Evolutionary conservation across 352 stramenopile genomes (phyloP).

Genomic region (Phytophthora pisi): DNA sequence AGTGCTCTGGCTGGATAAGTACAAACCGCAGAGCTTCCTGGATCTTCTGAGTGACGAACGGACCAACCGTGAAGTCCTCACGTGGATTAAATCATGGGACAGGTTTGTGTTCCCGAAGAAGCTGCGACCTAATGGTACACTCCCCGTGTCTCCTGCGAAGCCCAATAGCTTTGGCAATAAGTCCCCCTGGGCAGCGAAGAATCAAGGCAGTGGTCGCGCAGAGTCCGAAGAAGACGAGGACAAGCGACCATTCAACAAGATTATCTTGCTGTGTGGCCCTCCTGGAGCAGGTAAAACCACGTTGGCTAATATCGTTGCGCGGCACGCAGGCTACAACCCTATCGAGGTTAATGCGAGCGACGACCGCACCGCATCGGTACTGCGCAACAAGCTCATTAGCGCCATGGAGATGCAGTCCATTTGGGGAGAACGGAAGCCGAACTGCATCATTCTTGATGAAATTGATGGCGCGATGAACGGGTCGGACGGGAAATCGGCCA

Average conservation of each 20-base stretch:
- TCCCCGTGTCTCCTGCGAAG: slow-evolving; percentile 18
- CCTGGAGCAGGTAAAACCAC: slow-evolving; percentile 97
- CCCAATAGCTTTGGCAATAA: slow-evolving; percentile 13
- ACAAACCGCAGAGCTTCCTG: slow-evolving; percentile 93
- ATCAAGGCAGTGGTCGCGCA: slow-evolving; percentile 8
- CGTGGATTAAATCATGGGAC: slow-evolving; percentile 96
- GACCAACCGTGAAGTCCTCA: slow-evolving; percentile 96
- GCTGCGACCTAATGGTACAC: slow-evolving; percentile 32
- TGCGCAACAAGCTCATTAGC: slow-evolving; percentile 92
- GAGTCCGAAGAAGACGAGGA: slow-evolving; percentile 50
- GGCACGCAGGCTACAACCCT: slow-evolving; percentile 96
- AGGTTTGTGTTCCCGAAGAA: slow-evolving; percentile 93
- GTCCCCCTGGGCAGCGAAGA: slow-evolving; percentile 20
- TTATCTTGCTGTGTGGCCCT: slow-evolving; percentile 96
- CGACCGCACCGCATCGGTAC: slow-evolving; percentile 92
- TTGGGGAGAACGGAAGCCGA: slow-evolving; percentile 89
- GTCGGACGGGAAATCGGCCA: slow-evolving; percentile 80
- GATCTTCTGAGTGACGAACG: slow-evolving; percentile 96
- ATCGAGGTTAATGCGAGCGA: slow-evolving; percentile 99
- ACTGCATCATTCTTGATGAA: slow-evolving; percentile 98
- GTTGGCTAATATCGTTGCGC: slow-evolving; percentile 95
- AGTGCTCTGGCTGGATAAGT: slow-evolving; percentile 97
- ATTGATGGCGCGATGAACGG: slow-evolving; percentile 96
- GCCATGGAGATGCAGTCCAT: slow-evolving; percentile 94
- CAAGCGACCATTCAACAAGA: slow-evolving; percentile 70